Conservation (phyloP, 768 basidiomycete genomes). For the Goffeauzyma gilvescens region DNA sequence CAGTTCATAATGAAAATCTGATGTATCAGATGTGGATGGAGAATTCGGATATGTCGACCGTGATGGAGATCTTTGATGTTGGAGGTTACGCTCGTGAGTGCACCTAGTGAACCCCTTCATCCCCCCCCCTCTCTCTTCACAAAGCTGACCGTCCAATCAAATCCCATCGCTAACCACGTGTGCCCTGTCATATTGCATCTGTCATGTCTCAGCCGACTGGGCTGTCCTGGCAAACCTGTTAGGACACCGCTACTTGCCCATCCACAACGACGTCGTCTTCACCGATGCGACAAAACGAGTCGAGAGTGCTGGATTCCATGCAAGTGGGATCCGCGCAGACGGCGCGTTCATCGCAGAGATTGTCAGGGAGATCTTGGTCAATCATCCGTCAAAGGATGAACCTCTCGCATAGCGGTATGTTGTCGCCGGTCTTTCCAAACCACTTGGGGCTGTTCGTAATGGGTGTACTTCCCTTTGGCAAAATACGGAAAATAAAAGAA, state of each 20-base stretch:
- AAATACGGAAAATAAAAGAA: too few relatives aligned
- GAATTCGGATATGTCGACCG: conserved; percentile 13
- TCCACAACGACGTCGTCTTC: conserved; percentile 32
- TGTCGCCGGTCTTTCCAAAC: too few relatives aligned
- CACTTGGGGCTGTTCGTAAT: too few relatives aligned
- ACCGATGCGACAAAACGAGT: not conserved
- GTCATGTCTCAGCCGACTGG: conserved; percentile 15
- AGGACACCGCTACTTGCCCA: conserved; percentile 19
- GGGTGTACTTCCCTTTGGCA: too few relatives aligned
- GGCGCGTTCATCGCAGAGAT: not conserved
- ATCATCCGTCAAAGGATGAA: too few relatives aligned
- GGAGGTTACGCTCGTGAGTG: conserved; percentile 24
- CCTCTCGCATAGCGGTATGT: too few relatives aligned
- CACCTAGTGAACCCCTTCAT: too few relatives aligned
- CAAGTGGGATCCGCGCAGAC: not conserved
- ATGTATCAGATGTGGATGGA: conserved; percentile 25
- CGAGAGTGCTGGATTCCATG: not conserved
- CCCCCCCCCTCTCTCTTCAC: not conserved
- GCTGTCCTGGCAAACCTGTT: conserved; percentile 17
- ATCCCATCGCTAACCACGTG: not conserved
- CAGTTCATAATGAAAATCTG: conserved; percentile 21
- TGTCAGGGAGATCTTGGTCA: not conserved
- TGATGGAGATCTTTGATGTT: conserved; percentile 25
- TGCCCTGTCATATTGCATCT: not conserved
- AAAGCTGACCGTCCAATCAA: not conserved